Percentiles rank a stretch among this genome's conserved stretches.
Evolutionary conservation across 2,329 filamentous ascomycete genomes (phyloP).

Genomic region (Scytalidium lignicola): DNA sequence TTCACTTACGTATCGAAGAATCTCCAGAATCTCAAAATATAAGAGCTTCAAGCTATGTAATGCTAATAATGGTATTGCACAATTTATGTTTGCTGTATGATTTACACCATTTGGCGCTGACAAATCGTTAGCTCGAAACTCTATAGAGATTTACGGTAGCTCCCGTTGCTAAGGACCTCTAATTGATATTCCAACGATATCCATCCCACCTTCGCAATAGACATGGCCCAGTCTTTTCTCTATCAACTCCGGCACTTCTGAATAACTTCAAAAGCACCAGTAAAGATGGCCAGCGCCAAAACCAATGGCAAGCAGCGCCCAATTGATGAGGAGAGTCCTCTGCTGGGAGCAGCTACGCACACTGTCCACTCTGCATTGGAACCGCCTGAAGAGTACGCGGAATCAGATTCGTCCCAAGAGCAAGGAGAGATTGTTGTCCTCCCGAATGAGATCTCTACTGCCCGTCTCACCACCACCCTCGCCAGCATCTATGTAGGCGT

Average conservation of each 20-base stretch:
- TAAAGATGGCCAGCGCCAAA: neutral
- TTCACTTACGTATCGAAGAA: too few relatives aligned
- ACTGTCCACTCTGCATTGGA: neutral
- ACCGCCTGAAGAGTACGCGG: neutral
- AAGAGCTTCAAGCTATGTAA: too few relatives aligned
- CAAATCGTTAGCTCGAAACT: too few relatives aligned
- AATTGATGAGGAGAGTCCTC: conserved; percentile 24
- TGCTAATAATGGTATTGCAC: too few relatives aligned
- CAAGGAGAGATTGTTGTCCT: conserved; percentile 42
- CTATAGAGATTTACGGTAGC: too few relatives aligned
- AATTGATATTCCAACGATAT: too few relatives aligned
- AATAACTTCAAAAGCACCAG: neutral
- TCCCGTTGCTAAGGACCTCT: too few relatives aligned
- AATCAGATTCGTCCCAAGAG: neutral
- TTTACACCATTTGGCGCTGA: too few relatives aligned
- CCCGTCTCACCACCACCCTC: conserved; percentile 49
- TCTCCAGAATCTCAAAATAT: too few relatives aligned
- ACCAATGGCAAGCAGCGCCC: neutral
- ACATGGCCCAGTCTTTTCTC: neutral
- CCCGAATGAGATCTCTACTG: conserved; percentile 42
- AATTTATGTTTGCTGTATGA: too few relatives aligned
- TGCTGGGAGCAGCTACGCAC: conserved; percentile 9
- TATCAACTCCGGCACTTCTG: neutral
- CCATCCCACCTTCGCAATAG: neutral
- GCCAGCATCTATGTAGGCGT: conserved; percentile 54